These are phyloP conservation scores for Psilocybe cubensis DNA, from an alignment of 768 basidiomycete genomes.

Conservation along the genomic window DNA sequence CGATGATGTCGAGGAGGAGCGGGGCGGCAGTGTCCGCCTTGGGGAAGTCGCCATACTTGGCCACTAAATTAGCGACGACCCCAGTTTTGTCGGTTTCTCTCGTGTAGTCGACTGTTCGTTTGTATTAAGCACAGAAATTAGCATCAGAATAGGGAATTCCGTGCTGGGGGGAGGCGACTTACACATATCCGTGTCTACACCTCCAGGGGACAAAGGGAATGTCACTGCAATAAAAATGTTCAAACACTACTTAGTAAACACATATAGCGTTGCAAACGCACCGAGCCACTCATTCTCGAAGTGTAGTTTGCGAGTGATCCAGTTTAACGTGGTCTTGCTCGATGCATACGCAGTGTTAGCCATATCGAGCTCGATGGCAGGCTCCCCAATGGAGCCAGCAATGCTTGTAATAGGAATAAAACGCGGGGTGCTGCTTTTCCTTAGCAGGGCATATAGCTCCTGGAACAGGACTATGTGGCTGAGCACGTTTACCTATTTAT, in stretches of 20 bases:
- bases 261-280: not conserved
- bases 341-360: not conserved
- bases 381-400: not conserved
- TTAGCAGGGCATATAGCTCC: not conserved
- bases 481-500: not conserved
- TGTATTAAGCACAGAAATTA: not conserved
- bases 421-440: not conserved
- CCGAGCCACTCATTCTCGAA: constrained; percentile 12
- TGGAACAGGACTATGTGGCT: constrained; percentile 6
- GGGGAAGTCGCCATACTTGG: not conserved
- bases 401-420: constrained; percentile 3
- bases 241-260: not conserved
- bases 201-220: constrained; percentile 9
- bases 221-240: not conserved
- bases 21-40: not conserved
- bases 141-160: too few species aligned
- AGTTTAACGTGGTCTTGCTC: constrained; percentile 7
- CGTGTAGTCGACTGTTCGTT: not conserved
- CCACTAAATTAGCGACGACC: not conserved
- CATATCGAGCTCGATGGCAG: not conserved
- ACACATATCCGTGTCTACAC: constrained; percentile 10
- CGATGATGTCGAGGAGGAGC: constrained; percentile 3
- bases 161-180: not conserved
- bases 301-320: constrained; percentile 3
- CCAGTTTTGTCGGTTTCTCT: not conserved